Percentiles rank a stretch among this genome's conserved stretches.
These are phyloP conservation scores for Westerdykella aurantiaca DNA, from an alignment of 2,329 filamentous ascomycete species.

Conservation along the genomic window DNA sequence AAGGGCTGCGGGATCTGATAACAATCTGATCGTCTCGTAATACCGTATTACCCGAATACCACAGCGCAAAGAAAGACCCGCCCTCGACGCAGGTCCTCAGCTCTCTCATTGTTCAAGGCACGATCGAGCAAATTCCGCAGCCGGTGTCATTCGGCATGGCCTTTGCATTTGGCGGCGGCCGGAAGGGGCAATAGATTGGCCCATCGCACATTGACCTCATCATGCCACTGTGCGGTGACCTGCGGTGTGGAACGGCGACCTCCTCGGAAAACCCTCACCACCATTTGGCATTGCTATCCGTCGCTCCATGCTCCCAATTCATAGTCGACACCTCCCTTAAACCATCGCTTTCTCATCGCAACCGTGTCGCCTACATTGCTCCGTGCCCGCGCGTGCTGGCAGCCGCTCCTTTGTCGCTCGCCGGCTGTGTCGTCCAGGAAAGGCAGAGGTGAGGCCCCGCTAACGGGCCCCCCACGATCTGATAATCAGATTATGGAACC, in stretches of 20 bases:
- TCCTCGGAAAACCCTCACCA: neutral
- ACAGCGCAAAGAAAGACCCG: no score
- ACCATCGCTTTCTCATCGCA: neutral
- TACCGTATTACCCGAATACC: no score
- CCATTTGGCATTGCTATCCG: neutral
- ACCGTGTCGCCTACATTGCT: neutral
- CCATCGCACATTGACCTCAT: neutral
- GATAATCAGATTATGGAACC: constrained; percentile 17
- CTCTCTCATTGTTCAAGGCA: no score
- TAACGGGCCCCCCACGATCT: constrained; percentile 20
- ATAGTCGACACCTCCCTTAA: neutral
- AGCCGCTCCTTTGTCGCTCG: neutral
- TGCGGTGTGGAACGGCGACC: no score
- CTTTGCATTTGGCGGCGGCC: neutral
- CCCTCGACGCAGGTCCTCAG: no score
- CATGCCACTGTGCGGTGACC: no score
- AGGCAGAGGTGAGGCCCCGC: constrained; percentile 11
- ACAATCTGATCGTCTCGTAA: no score
- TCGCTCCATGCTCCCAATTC: neutral
- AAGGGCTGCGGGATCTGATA: no score
- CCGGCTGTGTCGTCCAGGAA: neutral
- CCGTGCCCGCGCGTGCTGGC: neutral
- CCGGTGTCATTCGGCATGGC: no score
- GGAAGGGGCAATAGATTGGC: neutral
- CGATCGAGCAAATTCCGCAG: no score